A percentile compares a stretch with the other conserved stretches of the same genome.
Evolutionary conservation across 2,329 filamentous ascomycete species (phyloP).

Genomic region (Aspergillus brunneoviolaceus): DNA sequence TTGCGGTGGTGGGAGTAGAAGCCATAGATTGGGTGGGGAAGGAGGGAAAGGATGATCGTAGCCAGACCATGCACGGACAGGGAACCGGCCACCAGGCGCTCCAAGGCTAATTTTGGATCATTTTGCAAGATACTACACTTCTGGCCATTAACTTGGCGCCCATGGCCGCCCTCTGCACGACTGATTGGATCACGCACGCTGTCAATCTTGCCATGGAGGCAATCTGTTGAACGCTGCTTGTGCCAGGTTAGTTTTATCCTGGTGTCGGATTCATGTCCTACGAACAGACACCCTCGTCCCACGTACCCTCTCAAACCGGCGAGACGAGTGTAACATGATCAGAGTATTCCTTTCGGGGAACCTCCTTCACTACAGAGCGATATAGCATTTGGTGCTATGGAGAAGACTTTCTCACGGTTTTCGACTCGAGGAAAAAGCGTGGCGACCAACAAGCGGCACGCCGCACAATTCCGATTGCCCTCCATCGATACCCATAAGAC

Average conservation of each 20-base stretch:
- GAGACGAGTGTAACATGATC: background rate
- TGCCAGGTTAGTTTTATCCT: background rate
- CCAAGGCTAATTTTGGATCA: constrained; percentile 25
- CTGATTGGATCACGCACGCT: constrained; percentile 18
- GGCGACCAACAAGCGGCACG: background rate
- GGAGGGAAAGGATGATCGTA: constrained; percentile 18
- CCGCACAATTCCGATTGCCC: background rate
- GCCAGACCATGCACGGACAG: constrained; percentile 16
- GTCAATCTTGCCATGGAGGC: background rate
- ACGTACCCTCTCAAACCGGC: background rate
- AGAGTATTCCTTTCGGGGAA: background rate
- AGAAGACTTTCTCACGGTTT: background rate
- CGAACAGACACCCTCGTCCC: background rate
- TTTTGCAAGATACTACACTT: constrained; percentile 13
- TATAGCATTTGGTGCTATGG: background rate
- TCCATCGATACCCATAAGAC: background rate
- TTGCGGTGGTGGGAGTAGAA: constrained; percentile 15
- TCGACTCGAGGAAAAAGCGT: constrained; percentile 2
- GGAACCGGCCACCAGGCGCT: constrained; percentile 18
- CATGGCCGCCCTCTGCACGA: constrained; percentile 13
- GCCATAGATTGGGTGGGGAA: constrained; percentile 5
- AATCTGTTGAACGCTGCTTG: background rate
- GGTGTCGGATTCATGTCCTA: background rate
- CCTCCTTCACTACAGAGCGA: background rate
- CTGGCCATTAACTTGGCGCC: constrained; percentile 16